Conservation (phyloP, 306 rosid genomes). For the Spatholobus suberectus region DNA sequence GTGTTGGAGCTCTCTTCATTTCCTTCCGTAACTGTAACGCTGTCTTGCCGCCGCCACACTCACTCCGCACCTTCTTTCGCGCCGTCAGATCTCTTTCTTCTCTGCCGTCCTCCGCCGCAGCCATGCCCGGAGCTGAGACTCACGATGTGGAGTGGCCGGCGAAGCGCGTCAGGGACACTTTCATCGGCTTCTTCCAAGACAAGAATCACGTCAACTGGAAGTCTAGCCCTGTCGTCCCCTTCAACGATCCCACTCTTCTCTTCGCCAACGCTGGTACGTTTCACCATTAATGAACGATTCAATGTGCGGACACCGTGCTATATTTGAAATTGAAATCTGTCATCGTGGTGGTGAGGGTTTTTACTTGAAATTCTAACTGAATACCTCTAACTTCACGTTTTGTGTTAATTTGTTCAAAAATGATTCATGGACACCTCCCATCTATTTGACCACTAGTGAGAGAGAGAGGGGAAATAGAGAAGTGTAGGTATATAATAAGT, state of each 20-base stretch:
- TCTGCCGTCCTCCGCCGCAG: constrained; percentile 17
- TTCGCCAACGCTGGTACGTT: constrained; percentile 86
- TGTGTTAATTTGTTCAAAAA: not conserved
- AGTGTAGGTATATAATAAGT: too few species aligned
- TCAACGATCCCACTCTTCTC: constrained; percentile 89
- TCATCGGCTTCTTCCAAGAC: constrained; percentile 57
- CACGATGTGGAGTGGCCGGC: constrained; percentile 49
- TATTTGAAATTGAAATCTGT: not conserved
- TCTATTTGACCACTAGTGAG: not conserved
- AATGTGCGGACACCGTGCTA: not conserved
- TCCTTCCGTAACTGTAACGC: constrained; percentile 3
- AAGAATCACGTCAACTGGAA: constrained; percentile 63
- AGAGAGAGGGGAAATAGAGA: too few species aligned
- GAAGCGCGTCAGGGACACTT: constrained; percentile 53
- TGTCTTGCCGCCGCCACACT: constrained; percentile 33
- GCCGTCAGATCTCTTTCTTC: constrained; percentile 20
- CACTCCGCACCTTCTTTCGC: not conserved
- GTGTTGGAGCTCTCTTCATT: not conserved
- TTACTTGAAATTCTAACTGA: not conserved
- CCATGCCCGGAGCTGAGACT: constrained; percentile 44
- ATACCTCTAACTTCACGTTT: not conserved
- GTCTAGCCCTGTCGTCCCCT: constrained; percentile 94
- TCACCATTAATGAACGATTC: not conserved
- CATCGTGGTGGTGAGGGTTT: not conserved
- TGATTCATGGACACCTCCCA: not conserved